Evolutionary conservation across 345 rosid species (phyloP).

Genomic region (Lepidium didymum): DNA sequence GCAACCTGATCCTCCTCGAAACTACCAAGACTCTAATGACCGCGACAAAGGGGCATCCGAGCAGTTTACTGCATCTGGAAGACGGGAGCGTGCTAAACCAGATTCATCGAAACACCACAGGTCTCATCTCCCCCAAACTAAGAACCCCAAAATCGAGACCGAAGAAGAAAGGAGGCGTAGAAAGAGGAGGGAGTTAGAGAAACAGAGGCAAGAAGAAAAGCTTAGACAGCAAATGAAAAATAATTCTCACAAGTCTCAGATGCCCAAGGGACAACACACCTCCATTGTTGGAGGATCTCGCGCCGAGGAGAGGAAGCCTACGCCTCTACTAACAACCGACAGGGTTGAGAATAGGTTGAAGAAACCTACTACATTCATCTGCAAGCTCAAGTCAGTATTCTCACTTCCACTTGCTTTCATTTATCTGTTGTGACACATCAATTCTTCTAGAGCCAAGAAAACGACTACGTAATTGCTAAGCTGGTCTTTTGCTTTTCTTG

Average conservation of each 20-base stretch:
- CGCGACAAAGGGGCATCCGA: constrained; percentile 27
- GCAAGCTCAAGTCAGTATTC: constrained; percentile 89
- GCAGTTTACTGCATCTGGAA: constrained; percentile 23
- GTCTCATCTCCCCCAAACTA: constrained; percentile 38
- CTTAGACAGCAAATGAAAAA: constrained; percentile 38
- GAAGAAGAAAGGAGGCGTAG: constrained; percentile 90
- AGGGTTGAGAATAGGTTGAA: constrained; percentile 88
- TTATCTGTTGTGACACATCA: too few relatives aligned
- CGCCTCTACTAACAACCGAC: constrained; percentile 65
- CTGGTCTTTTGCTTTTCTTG: constrained; percentile 6
- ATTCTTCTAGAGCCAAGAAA: too few relatives aligned
- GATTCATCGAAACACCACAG: constrained; percentile 38
- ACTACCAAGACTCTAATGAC: constrained; percentile 50
- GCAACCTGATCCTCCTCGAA: constrained; percentile 40
- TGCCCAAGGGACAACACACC: constrained; percentile 64
- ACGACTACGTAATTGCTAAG: too few relatives aligned
- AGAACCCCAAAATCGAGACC: constrained; percentile 71
- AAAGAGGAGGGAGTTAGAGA: constrained; percentile 89
- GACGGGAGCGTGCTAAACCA: constrained; percentile 47
- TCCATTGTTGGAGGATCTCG: constrained; percentile 69
- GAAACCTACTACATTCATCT: constrained; percentile 97
- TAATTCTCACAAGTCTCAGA: constrained; percentile 46
- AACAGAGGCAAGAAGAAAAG: constrained; percentile 57
- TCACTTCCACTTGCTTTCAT: not conserved
- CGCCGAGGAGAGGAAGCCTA: constrained; percentile 71